Base-by-base conservation (phyloP, 2,329 filamentous ascomycete genomes). In the Penicillium sclerotiorum region DNA sequence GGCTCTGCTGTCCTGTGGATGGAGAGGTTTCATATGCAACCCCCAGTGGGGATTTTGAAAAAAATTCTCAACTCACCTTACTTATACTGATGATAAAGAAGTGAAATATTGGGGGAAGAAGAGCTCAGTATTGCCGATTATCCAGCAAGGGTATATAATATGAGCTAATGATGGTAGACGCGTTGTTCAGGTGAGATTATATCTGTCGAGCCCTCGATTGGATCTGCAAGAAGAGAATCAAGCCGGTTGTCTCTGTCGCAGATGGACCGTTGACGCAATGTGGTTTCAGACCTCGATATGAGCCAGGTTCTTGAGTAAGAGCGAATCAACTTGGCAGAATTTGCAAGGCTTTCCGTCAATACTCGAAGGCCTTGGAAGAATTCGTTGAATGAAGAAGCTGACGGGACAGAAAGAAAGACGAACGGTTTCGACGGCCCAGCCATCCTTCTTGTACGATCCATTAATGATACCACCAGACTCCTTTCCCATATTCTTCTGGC, bases 1-100 rank as follows among this genome's bases (percentile, higher is more conserved):
- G 50, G 53, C 59, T 43, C 23, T 49, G 61, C 52, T 45, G 49
- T 49, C 51, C 48, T 45, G 35, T 58, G 55, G 45, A 59, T 59
- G 57, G 60, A 50, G 56, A 55, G 39, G 57, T 60, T 61, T 61
- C 40, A 32, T 21, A 13, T 35, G 22, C 23, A 38, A 22, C n/a
- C 8, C 17, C 21, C 11, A 22, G 35, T 20, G 13, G n/a, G 11
- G 11, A 22, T 23, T 36, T 25, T 15, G 53, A 49, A 33, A n/a
- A n/a, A n/a, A n/a, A n/a, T n/a, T n/a, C n/a, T n/a, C n/a, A n/a
- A n/a, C n/a, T n/a, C n/a, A n/a, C n/a, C n/a, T n/a, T n/a, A n/a
- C n/a, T n/a, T n/a, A n/a, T n/a, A n/a, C n/a, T n/a, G n/a, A 32
- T 32, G 28, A 32, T 32, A 32, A 13, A 5, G 28, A 12, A 6